A percentile compares a stretch with the other conserved stretches of the same genome.
Evolutionary conservation across 768 basidiomycete genomes (phyloP).

Genomic region (Panellus pusillus): DNA sequence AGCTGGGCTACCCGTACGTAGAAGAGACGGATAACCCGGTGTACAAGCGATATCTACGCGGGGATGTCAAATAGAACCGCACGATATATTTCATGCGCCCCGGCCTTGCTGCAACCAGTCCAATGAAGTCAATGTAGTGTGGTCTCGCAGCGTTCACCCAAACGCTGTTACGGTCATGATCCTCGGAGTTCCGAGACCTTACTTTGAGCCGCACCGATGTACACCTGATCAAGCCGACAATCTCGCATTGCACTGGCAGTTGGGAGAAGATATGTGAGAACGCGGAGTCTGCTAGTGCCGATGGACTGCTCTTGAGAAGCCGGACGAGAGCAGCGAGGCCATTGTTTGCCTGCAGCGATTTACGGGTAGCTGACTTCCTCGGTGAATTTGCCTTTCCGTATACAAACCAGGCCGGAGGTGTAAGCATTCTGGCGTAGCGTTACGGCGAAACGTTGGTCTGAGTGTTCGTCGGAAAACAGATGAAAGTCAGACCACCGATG

Average conservation of each 20-base stretch:
- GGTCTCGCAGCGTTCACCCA: neutral
- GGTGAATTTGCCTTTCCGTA: slow-evolving; percentile 49
- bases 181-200: no score
- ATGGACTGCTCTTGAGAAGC: slow-evolving; percentile 39
- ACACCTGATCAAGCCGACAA: no score
- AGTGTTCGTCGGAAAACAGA: slow-evolving; percentile 49
- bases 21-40: slow-evolving; percentile 92
- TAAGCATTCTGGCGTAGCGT: slow-evolving; percentile 42
- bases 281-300: slow-evolving; percentile 28
- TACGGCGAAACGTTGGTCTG: slow-evolving; percentile 35
- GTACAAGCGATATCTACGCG: slow-evolving; percentile 70
- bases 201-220: no score
- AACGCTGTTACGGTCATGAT: neutral
- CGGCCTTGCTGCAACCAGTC: no score
- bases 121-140: no score
- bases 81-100: neutral
- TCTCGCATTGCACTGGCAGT: no score
- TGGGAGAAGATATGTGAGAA: no score
- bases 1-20: slow-evolving; percentile 83
- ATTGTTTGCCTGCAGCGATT: slow-evolving; percentile 45
- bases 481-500: slow-evolving; percentile 57
- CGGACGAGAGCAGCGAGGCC: slow-evolving; percentile 47
- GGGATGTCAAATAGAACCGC: slow-evolving; percentile 2
- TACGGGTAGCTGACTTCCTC: slow-evolving; percentile 51
- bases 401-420: slow-evolving; percentile 50